These are phyloP conservation scores for Sclerotinia glacialis DNA, from an alignment of 2,329 filamentous ascomycete genomes.

Conservation along the genomic window DNA sequence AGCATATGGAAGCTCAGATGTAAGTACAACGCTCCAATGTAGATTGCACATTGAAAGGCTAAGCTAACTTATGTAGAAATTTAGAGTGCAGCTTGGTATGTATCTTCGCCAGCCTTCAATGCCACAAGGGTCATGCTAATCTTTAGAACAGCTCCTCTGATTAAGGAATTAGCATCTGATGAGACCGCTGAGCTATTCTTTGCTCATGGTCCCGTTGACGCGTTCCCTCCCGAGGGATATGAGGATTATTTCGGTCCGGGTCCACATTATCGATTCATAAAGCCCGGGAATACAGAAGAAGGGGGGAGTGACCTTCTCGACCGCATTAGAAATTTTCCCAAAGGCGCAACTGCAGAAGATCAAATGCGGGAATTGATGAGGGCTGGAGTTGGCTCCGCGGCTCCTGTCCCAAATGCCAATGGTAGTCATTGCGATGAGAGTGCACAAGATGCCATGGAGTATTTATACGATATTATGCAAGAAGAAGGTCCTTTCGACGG, in stretches of 20 bases:
- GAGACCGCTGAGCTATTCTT: constrained; percentile 50
- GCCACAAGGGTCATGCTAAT: constrained; percentile 23
- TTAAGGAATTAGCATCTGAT: constrained; percentile 48
- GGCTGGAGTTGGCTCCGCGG: constrained; percentile 21
- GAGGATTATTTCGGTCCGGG: constrained; percentile 56
- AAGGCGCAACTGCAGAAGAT: constrained; percentile 35
- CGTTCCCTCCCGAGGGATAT: constrained; percentile 52
- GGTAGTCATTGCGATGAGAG: constrained; percentile 26
- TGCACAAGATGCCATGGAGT: constrained; percentile 21
- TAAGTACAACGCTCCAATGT: constrained; percentile 38
- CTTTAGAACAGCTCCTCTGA: constrained; percentile 44
- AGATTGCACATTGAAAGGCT: constrained; percentile 20
- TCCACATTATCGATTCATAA: constrained; percentile 56
- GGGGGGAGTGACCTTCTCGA: constrained; percentile 35
- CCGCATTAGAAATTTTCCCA: constrained; percentile 35
- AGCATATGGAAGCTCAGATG: constrained; percentile 55
- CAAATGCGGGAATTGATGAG: constrained; percentile 35
- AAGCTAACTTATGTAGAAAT: constrained; percentile 46
- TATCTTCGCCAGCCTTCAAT: constrained; percentile 16
- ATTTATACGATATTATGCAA: constrained; percentile 45
- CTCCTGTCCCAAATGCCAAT: constrained; percentile 25
- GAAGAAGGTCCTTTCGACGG: constrained; percentile 49
- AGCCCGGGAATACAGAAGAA: constrained; percentile 43
- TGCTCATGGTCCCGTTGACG: constrained; percentile 51
- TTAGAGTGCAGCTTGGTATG: constrained; percentile 53